Evolutionary conservation across 1,139 yeast genomes (phyloP).

Genomic region (Hemisphaericaspora xylofermentans): DNA sequence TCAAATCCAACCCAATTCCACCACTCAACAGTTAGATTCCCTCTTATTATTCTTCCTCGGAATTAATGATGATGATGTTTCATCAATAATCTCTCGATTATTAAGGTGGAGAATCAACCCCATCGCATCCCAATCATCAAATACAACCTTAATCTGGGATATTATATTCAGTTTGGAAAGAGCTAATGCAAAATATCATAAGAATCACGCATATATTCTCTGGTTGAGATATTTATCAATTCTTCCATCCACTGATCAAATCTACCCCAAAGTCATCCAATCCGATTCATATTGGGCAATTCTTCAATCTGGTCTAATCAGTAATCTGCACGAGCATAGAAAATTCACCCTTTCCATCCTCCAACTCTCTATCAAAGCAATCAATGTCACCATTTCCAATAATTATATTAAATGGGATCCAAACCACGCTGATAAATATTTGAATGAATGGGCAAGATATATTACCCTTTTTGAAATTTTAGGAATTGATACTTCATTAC

Average conservation of each 20-base stretch:
- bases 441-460: conserved; percentile 69
- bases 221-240: conserved; percentile 54
- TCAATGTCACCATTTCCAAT: conserved; percentile 39
- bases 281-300: conserved; percentile 55
- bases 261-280: conserved; percentile 35
- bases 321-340: conserved; percentile 64
- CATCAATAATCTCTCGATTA: conserved; percentile 34
- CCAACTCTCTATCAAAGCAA: conserved; percentile 55
- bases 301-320: conserved; percentile 57
- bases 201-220: conserved; percentile 47
- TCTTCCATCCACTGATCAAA: background rate
- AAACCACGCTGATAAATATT: conserved; percentile 24
- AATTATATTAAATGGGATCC: conserved; percentile 50
- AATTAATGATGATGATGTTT: conserved; percentile 30
- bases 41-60: conserved; percentile 32
- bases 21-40: conserved; percentile 19
- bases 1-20: background rate
- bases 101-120: conserved; percentile 50
- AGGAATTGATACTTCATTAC: conserved; percentile 82
- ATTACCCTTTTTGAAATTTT: conserved; percentile 75
- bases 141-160: conserved; percentile 41
- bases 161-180: conserved; percentile 37
- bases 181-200: conserved; percentile 29
- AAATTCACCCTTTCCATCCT: conserved; percentile 71
- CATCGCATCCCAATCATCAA: conserved; percentile 23